A percentile compares a stretch with the other conserved stretches of the same genome.
Conservation (phyloP, 1,284 basidiomycete species). For the Puccinia polysora region DNA sequence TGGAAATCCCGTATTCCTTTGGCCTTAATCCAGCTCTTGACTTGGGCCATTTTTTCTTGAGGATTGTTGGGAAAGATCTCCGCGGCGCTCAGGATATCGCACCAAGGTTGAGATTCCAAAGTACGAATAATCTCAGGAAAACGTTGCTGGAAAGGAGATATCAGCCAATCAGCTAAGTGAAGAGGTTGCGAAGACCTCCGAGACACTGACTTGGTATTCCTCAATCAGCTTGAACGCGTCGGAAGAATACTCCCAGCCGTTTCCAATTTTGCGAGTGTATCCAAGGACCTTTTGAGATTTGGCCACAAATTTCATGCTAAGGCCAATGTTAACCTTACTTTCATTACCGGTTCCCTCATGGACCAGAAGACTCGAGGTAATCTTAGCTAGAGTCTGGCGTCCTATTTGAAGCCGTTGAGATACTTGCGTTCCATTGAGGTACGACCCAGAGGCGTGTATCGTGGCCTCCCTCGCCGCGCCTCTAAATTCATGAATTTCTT, state of each 20-base stretch:
- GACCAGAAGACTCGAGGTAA: slow-evolving; percentile 90
- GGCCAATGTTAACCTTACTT: slow-evolving; percentile 82
- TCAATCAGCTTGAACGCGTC: slow-evolving; percentile 73
- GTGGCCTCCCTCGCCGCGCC: slow-evolving; percentile 61
- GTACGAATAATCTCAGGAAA: slow-evolving; percentile 51
- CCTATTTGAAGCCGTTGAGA: slow-evolving; percentile 68
- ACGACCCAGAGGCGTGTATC: too few relatives aligned
- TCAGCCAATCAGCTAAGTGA: too few relatives aligned
- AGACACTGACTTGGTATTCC: slow-evolving; percentile 68
- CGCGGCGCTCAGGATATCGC: slow-evolving; percentile 68
- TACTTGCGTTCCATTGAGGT: too few relatives aligned
- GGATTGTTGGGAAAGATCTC: slow-evolving; percentile 70
- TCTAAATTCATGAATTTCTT: slow-evolving; percentile 74
- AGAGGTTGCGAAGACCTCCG: too few relatives aligned
- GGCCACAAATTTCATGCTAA: slow-evolving; percentile 93
- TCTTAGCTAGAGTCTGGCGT: slow-evolving; percentile 72
- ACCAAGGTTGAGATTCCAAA: slow-evolving; percentile 46
- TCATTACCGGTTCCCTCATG: slow-evolving; percentile 60
- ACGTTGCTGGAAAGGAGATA: slow-evolving; percentile 45
- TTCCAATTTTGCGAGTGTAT: slow-evolving; percentile 77
- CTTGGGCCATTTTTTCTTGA: slow-evolving; percentile 68
- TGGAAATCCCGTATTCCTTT: slow-evolving; percentile 87
- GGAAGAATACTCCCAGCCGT: slow-evolving; percentile 90
- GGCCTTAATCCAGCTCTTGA: slow-evolving; percentile 77
- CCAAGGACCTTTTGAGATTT: slow-evolving; percentile 94